Evolutionary conservation across 306 rosid genomes (phyloP).

Genomic region (Casuarina equisetifolia): DNA sequence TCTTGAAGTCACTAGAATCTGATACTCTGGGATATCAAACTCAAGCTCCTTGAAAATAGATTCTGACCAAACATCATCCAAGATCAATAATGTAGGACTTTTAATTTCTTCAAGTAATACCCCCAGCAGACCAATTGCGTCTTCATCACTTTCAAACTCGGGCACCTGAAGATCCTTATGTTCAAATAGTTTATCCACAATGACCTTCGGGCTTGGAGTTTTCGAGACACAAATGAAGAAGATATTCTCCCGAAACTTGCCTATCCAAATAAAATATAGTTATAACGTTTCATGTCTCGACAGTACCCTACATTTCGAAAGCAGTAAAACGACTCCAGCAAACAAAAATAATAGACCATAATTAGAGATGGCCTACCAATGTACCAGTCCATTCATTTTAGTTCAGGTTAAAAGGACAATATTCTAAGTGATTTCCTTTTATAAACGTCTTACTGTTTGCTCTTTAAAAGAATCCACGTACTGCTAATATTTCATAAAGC

Average conservation of each 20-base stretch:
- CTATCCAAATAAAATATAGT: conserved; percentile 30
- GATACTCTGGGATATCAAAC: conserved; percentile 37
- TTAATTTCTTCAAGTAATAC: conserved; percentile 25
- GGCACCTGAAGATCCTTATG: conserved; percentile 26
- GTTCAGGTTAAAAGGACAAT: neutral
- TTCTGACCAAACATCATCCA: conserved; percentile 17
- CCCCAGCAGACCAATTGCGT: conserved; percentile 26
- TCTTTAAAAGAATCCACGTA: neutral
- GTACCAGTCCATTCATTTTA: neutral
- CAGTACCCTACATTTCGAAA: neutral
- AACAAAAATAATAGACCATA: neutral
- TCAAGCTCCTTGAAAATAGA: conserved; percentile 41
- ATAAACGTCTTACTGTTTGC: neutral
- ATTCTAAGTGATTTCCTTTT: neutral
- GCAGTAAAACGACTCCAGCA: neutral
- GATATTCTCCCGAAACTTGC: conserved; percentile 44
- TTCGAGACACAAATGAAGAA: conserved; percentile 41
- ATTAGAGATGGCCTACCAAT: neutral
- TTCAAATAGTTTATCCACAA: conserved; percentile 41
- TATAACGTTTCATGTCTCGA: neutral
- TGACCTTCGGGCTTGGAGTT: conserved; percentile 36
- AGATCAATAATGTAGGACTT: conserved; percentile 44
- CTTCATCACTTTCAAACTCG: conserved; percentile 38
- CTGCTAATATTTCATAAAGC: neutral
- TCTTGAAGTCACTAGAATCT: conserved; percentile 66